Evolutionary conservation across 805 yeast species (phyloP).

Genomic region (Starmerella stigmatis): DNA sequence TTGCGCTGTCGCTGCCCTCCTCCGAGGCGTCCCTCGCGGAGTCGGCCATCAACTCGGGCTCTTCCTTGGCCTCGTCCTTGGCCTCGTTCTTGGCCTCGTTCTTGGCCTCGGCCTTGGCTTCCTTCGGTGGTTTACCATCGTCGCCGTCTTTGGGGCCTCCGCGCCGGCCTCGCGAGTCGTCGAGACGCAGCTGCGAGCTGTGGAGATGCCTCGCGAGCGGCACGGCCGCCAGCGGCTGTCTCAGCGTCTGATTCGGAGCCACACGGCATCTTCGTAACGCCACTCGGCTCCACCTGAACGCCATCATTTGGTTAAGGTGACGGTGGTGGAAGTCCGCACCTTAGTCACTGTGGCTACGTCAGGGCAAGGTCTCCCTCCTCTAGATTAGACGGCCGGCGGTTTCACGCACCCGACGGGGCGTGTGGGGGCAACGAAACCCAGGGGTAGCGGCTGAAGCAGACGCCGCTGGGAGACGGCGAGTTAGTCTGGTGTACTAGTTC

Average conservation of each 20-base stretch:
- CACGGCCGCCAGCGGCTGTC: background rate
- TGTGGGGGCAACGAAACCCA: too few relatives aligned
- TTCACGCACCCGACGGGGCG: too few relatives aligned
- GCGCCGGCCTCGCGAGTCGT: conserved; percentile 8
- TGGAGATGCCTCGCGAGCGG: conserved; percentile 4
- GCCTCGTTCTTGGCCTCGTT: background rate
- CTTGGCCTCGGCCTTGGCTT: background rate
- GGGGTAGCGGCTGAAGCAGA: too few relatives aligned
- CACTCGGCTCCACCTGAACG: conserved; percentile 11
- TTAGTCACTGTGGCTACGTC: conserved; percentile 2
- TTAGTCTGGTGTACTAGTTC: background rate
- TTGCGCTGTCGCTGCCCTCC: background rate
- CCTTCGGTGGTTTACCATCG: background rate
- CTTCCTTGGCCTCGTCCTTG: background rate
- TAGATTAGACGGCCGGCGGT: too few relatives aligned
- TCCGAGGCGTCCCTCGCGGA: background rate
- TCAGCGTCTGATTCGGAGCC: background rate
- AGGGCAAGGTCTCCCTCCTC: background rate
- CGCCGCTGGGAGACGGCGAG: too few relatives aligned
- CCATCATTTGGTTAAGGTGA: conserved; percentile 9
- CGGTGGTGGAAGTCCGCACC: background rate
- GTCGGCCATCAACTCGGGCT: too few relatives aligned
- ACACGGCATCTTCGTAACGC: conserved; percentile 4
- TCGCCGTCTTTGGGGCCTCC: conserved; percentile 6
- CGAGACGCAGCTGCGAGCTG: background rate